Conservation (phyloP, 2,329 filamentous ascomycete genomes). For the Fusarium tjaetaba region DNA sequence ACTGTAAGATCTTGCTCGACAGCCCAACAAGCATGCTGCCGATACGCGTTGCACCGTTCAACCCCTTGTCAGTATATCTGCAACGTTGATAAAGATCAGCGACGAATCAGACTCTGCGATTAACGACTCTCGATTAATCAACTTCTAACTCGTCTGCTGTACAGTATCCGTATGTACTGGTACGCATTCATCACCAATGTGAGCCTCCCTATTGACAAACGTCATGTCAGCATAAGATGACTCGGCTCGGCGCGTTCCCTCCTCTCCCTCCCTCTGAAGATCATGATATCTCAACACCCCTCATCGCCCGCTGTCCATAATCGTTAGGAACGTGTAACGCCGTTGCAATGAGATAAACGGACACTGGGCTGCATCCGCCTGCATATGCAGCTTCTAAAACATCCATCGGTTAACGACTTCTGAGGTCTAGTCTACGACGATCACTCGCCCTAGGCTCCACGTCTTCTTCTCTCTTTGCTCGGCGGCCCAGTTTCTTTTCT, state of each 20-base stretch:
- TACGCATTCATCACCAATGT: conserved; percentile 1
- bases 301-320: background rate
- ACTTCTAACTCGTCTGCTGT: conserved; percentile 7
- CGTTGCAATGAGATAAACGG: conserved; percentile 8
- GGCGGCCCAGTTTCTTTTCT: conserved; percentile 1
- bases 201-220: background rate
- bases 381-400: conserved; percentile 8
- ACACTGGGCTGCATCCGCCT: conserved; percentile 2
- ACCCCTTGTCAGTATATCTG: conserved; percentile 7
- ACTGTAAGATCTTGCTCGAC: background rate
- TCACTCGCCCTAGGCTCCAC: conserved; percentile 12
- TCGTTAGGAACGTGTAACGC: conserved; percentile 13
- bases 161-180: background rate
- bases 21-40: background rate
- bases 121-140: conserved; percentile 3
- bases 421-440: conserved; percentile 10
- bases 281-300: conserved; percentile 18
- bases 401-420: conserved; percentile 2
- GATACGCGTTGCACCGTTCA: background rate
- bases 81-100: background rate
- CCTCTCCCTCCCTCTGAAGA: conserved; percentile 9
- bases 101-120: conserved; percentile 1
- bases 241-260: conserved; percentile 34
- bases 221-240: conserved; percentile 1
- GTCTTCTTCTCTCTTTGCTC: conserved; percentile 17